These are phyloP conservation scores for Marasmius tenuissimus DNA, from an alignment of 1,284 basidiomycete species.

Conservation along the genomic window DNA sequence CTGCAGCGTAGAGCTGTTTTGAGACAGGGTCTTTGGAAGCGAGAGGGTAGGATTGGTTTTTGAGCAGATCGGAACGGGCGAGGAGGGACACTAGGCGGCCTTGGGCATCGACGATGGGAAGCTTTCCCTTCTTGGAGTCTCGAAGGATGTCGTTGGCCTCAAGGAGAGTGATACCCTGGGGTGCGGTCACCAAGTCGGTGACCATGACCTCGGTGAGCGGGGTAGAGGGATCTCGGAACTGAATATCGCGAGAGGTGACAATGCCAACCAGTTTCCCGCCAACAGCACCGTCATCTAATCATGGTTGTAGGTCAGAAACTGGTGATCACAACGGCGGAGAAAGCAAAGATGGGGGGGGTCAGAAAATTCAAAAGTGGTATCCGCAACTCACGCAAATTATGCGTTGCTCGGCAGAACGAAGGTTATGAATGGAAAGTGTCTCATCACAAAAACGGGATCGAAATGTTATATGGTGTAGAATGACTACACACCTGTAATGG, in stretches of 20 bases:
- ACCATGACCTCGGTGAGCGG: conserved; percentile 93
- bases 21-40: conserved; percentile 90
- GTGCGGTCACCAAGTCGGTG: conserved; percentile 78
- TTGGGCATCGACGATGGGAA: conserved; percentile 82
- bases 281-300: conserved; percentile 78
- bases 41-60: conserved; percentile 97
- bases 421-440: conserved; percentile 54
- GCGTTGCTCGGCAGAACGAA: conserved; percentile 90
- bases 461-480: conserved; percentile 26
- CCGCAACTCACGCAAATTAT: conserved; percentile 71
- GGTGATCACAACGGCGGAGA: conserved; percentile 1
- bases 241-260: conserved; percentile 94
- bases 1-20: conserved; percentile 97
- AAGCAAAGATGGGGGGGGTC: conserved; percentile 17
- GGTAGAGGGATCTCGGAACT: conserved; percentile 79
- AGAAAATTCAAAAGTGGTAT: conserved; percentile 43
- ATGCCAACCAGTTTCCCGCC: conserved; percentile 95
- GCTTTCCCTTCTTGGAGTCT: conserved; percentile 97
- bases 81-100: conserved; percentile 86
- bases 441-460: conserved; percentile 43
- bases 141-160: conserved; percentile 96
- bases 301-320: conserved; percentile 22
- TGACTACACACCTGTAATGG: conserved; percentile 79
- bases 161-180: conserved; percentile 83
- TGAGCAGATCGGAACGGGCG: conserved; percentile 94